Percentiles rank a stretch among this genome's conserved stretches.
Evolutionary conservation across 1,139 yeast genomes (phyloP).

Genomic region (Yamadazyma songkhlaensis): DNA sequence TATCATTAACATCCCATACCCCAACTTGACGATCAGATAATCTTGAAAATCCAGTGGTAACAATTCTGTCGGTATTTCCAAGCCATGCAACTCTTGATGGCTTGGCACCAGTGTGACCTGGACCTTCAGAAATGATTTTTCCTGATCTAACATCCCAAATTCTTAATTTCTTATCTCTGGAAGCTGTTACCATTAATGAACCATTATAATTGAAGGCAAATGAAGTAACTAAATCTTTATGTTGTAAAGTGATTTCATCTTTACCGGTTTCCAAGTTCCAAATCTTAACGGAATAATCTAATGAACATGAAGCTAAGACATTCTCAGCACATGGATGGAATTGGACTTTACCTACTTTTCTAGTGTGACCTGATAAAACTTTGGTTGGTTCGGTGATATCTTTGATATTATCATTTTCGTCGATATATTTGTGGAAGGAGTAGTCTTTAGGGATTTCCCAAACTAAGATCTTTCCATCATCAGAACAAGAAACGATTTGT

Average conservation of each 20-base stretch:
- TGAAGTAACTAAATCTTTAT: slow-evolving; percentile 86
- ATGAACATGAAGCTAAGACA: slow-evolving; percentile 83
- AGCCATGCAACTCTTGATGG: slow-evolving; percentile 86
- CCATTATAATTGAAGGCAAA: slow-evolving; percentile 91
- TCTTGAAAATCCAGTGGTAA: slow-evolving; percentile 94
- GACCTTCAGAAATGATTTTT: slow-evolving; percentile 74
- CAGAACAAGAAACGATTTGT: slow-evolving; percentile 81
- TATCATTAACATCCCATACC: slow-evolving; percentile 78
- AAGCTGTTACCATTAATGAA: slow-evolving; percentile 77
- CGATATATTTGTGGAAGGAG: slow-evolving; percentile 60
- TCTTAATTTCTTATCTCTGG: slow-evolving; percentile 88
- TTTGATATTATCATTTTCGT: slow-evolving; percentile 59
- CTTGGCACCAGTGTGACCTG: slow-evolving; percentile 92
- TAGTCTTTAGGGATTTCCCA: slow-evolving; percentile 87
- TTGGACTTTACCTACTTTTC: slow-evolving; percentile 91
- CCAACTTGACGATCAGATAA: slow-evolving; percentile 94
- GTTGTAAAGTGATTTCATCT: slow-evolving; percentile 70
- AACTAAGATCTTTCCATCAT: slow-evolving; percentile 82
- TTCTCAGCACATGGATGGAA: slow-evolving; percentile 88
- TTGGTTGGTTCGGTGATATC: slow-evolving; percentile 69
- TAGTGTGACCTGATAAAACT: slow-evolving; percentile 76
- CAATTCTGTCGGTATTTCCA: slow-evolving; percentile 79
- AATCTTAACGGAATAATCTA: slow-evolving; percentile 85
- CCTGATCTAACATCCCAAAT: slow-evolving; percentile 88
- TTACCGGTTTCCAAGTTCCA: slow-evolving; percentile 85